Evolutionary conservation across 441 rosid genomes (phyloP), one percentile per base, ranked within the genome.

Genomic region (Adansonia gregorii): DNA sequence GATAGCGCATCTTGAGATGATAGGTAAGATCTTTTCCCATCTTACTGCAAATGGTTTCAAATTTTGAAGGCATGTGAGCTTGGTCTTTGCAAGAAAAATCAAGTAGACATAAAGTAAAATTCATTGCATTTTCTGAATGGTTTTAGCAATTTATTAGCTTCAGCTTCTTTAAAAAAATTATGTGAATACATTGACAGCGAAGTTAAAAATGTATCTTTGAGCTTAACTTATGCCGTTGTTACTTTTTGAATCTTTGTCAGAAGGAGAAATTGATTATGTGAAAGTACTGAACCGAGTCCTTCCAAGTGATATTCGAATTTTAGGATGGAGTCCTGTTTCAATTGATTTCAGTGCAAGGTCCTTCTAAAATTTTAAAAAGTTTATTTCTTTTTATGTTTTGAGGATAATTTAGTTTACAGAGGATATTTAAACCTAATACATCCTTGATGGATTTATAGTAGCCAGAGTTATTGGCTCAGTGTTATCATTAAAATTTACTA

Each of bases 241-340:
- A 59, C 20, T 64, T 77, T 76, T 55, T 72, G n/a, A 64, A 55
- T 15, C 72, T 76, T 83, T 83, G 65, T 67, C 87, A 89, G 88
- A 79, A 74, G 89, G 82, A 76, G 99, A 95, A 88, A 88, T 91
- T 80, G 99, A 94, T 83, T 95, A 95, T 79, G 97, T 93, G 79
- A 86, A 90, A 85, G 89, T 90, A 69, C 83, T 93, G 84, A 93
- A 95, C 85, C 93, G 96, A 77, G 95, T 83, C 82, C 95, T 95
- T 79, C 99, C 97, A 69, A 86, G 86, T 60, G 98, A 95, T 83
- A 92, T 93, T 78, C 93, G 95, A 79, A 88, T 93, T 69, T 73
- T 88, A 27, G 98, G 98, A 82, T 95, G 99, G 99, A 88, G 92
- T 88, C 93, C 99, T 35, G 90, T 81, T 87, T 90, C 97, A 80